phyloP scores from a whole-genome alignment of 345 rosid species.

The Aquilaria yunnanensis region DNA sequence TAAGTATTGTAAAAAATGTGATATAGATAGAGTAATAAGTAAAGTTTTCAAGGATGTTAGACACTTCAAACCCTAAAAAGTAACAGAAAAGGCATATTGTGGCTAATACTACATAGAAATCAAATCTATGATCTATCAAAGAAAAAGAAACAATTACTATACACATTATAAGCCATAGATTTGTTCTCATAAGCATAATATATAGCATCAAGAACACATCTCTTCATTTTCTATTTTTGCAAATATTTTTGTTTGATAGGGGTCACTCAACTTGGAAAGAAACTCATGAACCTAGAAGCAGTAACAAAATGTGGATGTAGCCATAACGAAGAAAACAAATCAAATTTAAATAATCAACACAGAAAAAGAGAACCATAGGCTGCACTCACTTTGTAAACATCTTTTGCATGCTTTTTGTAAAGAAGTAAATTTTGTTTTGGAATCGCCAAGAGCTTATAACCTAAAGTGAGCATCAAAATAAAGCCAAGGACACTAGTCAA shows the following conservation, averaged over 20 bases:
- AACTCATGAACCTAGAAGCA: constrained; percentile 69
- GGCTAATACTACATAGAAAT: background rate
- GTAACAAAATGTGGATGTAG: background rate
- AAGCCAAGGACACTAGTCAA: constrained; percentile 5
- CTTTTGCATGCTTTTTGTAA: constrained; percentile 94
- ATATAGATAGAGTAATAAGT: no score
- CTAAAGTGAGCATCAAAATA: constrained; percentile 29
- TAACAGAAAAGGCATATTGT: background rate
- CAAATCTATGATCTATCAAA: background rate
- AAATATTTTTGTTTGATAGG: constrained; percentile 82
- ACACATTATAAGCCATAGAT: background rate
- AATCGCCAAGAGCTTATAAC: constrained; percentile 93
- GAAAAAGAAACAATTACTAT: background rate
- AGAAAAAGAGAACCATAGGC: background rate
- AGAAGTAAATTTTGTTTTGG: constrained; percentile 88
- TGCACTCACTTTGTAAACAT: constrained; percentile 70
- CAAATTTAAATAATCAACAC: background rate
- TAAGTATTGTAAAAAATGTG: no score
- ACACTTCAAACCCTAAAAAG: constrained; percentile 51
- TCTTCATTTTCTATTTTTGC: constrained; percentile 95
- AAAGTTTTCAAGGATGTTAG: no score
- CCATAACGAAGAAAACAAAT: background rate
- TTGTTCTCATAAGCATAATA: background rate
- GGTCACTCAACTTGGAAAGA: constrained; percentile 79
- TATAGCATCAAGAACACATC: constrained; percentile 28